Evolutionary conservation across 495 filamentous ascomycete genomes (phyloP), one percentile per base, ranked within the genome.

Genomic region (Penicillium nucicola): DNA sequence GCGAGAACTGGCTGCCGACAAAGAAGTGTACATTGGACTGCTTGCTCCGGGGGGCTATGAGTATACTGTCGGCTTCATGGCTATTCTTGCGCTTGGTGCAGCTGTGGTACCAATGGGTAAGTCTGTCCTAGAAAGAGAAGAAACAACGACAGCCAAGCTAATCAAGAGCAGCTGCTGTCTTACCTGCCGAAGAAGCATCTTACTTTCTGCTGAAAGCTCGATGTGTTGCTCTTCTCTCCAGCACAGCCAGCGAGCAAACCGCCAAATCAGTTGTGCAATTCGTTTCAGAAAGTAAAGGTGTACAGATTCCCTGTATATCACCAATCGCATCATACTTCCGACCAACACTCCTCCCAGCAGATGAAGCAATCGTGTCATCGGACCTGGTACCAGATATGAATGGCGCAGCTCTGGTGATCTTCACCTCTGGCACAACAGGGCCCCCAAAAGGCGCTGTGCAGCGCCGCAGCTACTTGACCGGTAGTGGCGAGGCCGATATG

Each of bases 1-100:
- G 18, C 45, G 38, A 0, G 55, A 65, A 10, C 52, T 78, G 1
- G 50, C 58, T 3, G 52, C 55, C 6, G 54, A 69, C 19, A 60
- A 69, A 11, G 75, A 76, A 48, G 68, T 78, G 8, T 77, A 70
- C 48, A 67, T 78, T 48, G 72, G 68, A 2, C 45, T 78, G 4
- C 53, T 78, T 14, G 74, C 71, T 4, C 63, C 73, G 0, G 75
- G 76, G 1, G 71, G 75, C 0, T 78, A 77, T 52, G 76, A 77
- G 44, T 78, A 72, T 30, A 65, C 72, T 1, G 72, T 77, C 8
- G 73, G 67, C 1, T 69, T 77, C 42, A 58, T 76, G 12, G 68
- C 74, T 0, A 68, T 72, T 10, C 58, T 77, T 11, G 72, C 76
- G 1, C 28, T 75, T 1, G 73, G 76, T 2, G 73, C 72, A 2